phyloP scores from a whole-genome alignment of 768 basidiomycete species.

The Auriscalpium orientale region DNA sequence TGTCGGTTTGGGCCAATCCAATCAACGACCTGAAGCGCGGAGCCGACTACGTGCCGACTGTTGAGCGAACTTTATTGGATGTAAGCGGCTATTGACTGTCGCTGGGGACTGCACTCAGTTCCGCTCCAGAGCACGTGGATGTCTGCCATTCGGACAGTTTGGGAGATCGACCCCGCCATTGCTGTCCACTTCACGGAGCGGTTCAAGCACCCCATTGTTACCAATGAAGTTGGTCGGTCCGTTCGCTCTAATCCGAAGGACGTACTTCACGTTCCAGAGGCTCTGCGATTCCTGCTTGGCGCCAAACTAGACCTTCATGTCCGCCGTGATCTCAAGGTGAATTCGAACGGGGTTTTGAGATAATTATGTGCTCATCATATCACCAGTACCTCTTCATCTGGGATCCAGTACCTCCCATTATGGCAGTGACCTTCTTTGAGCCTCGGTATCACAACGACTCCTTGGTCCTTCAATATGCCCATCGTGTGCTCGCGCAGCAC shows the following conservation, averaged over 20 bases:
- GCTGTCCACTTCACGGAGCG: conserved; percentile 82
- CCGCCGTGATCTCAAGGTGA: conserved; percentile 69
- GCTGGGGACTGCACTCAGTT: too few species aligned
- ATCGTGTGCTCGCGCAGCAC: conserved; percentile 90
- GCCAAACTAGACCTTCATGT: conserved; percentile 52
- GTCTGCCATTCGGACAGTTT: conserved; percentile 59
- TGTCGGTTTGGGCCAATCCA: conserved; percentile 89
- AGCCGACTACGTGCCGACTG: conserved; percentile 45
- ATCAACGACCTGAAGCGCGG: conserved; percentile 68
- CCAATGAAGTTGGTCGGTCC: conserved; percentile 66
- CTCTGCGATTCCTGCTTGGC: conserved; percentile 71
- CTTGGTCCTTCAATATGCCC: conserved; percentile 87
- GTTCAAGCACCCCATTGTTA: conserved; percentile 61
- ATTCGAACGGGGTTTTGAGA: conserved; percentile 1
- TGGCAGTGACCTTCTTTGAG: conserved; percentile 81
- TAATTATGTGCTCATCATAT: neutral
- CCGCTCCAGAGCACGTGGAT: conserved; percentile 52
- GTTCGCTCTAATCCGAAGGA: conserved; percentile 66
- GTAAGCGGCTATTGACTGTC: conserved; percentile 30
- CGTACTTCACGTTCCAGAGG: conserved; percentile 73
- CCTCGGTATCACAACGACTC: conserved; percentile 79
- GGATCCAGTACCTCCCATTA: conserved; percentile 79
- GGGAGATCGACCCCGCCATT: conserved; percentile 79
- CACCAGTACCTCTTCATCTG: conserved; percentile 78
- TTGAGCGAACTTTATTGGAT: conserved; percentile 54